phyloP scores from a whole-genome alignment of 2,329 filamentous ascomycete genomes.

The Ophiostoma montium region DNA sequence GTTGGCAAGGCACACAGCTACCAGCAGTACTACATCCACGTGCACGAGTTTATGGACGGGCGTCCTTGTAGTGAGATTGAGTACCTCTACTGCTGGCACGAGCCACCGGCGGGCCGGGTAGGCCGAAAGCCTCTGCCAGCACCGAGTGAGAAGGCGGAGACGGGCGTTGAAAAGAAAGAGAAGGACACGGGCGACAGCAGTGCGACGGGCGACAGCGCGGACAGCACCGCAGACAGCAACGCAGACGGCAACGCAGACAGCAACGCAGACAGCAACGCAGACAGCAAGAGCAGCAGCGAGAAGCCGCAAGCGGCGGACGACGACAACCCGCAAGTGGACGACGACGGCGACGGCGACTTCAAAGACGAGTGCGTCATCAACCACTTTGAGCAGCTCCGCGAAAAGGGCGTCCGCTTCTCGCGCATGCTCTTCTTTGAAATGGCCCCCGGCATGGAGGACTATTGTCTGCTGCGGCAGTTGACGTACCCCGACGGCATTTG shows the following conservation, averaged over 20 bases:
- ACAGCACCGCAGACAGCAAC: too few species aligned
- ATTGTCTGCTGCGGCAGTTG: background rate
- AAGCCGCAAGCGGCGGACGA: background rate
- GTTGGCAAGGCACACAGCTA: constrained; percentile 3
- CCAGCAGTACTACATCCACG: background rate
- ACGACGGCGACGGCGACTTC: background rate
- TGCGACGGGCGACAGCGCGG: too few species aligned
- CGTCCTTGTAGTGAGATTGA: background rate
- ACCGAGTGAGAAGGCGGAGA: background rate
- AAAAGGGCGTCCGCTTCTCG: constrained; percentile 9
- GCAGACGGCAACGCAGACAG: too few species aligned
- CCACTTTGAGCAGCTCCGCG: constrained; percentile 3
- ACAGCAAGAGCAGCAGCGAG: too few species aligned
- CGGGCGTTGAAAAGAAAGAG: background rate
- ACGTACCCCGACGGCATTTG: constrained; percentile 6
- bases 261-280: too few species aligned
- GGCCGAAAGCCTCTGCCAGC: too few species aligned
- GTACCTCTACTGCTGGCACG: constrained; percentile 10
- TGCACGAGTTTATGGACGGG: too few species aligned
- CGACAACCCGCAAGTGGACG: background rate
- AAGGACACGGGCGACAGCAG: background rate
- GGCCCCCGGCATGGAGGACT: background rate
- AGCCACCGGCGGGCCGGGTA: background rate
- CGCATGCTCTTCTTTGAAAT: constrained; percentile 10
- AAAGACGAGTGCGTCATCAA: constrained; percentile 14